Base-by-base conservation (phyloP, 306 rosid genomes). In the Gleditsia sinensis region DNA sequence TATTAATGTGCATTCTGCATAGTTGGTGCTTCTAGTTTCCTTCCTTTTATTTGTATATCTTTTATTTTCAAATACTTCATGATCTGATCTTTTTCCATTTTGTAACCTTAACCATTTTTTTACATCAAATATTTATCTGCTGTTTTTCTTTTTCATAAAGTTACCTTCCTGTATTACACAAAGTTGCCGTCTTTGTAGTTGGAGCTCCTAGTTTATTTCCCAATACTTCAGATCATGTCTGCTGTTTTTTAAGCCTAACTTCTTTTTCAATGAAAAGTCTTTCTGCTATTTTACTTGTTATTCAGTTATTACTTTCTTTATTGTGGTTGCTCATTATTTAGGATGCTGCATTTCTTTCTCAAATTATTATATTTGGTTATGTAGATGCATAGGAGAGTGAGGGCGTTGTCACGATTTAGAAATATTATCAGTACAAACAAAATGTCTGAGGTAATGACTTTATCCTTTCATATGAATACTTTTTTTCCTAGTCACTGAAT, bases 351-450 rank as follows among this genome's bases (percentile, higher is more conserved):
- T 24, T 30, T 53, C 16, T 36, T 33, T 53, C 16, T 36, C 27
- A 67, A 20, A 16, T 54, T 24, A 24, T 50, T 51, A 16, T 23
- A 37, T 80, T 71, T 79, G 45, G 39, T 81, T 53, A 63, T 88
- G 80, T 89, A 94, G 98, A 88, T 84, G 73, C 93, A 86, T 51
- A 88, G 87, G 83, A 85, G 96, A 83, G 98, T 91, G 34, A 89
- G 85, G 85, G 97, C 97, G 62, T 24, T 94, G 81, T 56, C 83
- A 66, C 86, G 86, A 75, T 91, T 94, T 83, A 84, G 81, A 71
- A 90, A 86, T 72, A 85, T 79, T 68, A 76, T 86, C 73, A 79
- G 58, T 57, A 24, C 49, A n/a, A 73, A 72, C 88, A 75, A 74
- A 72, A 80, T 88, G 39, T 81, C 95, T 17, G 97, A 90, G 97